Base-by-base conservation (phyloP, 805 yeast genomes). In the Babjeviella inositovora region DNA sequence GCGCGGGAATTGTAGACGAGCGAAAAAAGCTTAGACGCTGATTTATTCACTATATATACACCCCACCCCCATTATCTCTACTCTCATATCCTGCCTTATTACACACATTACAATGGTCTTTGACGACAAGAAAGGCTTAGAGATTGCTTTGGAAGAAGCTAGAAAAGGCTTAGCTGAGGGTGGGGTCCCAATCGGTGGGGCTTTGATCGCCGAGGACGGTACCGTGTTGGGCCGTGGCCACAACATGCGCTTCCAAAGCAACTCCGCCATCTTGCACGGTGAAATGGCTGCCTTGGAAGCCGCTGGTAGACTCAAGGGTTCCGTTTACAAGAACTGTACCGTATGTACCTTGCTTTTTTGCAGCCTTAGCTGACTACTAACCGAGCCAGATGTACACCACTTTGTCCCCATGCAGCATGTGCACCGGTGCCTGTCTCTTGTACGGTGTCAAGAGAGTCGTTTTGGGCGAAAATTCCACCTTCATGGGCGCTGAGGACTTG, bases 361-460 rank as follows among this genome's bases (percentile, higher is more conserved):
- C 7, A 10, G 15, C 16, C 18, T n/a, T 11, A 11, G 16, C 12
- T 22, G 19, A 23, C 23, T 17, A 22, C 31, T 11, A n/a, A 8
- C 8, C 11, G 10, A 17, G 3, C n/a, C 18, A 25, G 43, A 64
- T 82, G 65, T 87, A 84, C 51, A 84, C 96, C 15, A 79, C 95
- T 0, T 54, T 87, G 33, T 79, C 93, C 6, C 96, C 97, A 3
- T 87, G 97, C 45, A 63, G 72, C 34, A 87, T 87, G 96, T 87
- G 97, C 45, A 68, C 90, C 4, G 97, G 97, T 11, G 93, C 96
- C 5, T 77, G 87, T 32, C 39, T 87, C 24, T 57, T 87, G 60
- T 87, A 84, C 50, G 94, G 93, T 19, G 63, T 87, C 34, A 72
- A 74, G 38, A 62, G 96, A 32, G 75, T 81, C 19, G 96, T 87